A percentile compares a stretch with the other conserved stretches of the same genome.
Evolutionary conservation across 805 yeast species (phyloP).

Genomic region (Middelhovenomyces tepae): DNA sequence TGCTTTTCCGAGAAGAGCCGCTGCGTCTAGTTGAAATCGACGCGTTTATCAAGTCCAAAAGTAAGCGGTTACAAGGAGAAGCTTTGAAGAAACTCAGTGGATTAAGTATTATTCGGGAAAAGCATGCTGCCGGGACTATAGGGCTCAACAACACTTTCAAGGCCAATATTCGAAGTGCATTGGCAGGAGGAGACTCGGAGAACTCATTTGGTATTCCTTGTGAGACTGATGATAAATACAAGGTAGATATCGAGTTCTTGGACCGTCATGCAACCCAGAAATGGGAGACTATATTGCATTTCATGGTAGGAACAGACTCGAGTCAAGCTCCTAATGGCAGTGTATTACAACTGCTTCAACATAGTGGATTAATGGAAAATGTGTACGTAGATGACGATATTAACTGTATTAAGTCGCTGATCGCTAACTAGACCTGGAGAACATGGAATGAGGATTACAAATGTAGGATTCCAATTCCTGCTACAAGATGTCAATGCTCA

Average conservation of each 20-base stretch:
- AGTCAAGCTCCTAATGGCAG: slow-evolving; percentile 66
- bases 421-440: slow-evolving; percentile 15
- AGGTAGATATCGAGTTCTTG: slow-evolving; percentile 55
- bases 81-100: slow-evolving; percentile 70
- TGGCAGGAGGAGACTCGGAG: slow-evolving; percentile 66
- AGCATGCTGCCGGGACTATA: slow-evolving; percentile 35
- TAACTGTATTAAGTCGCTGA: too few relatives aligned
- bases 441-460: slow-evolving; percentile 64
- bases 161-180: slow-evolving; percentile 65
- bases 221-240: slow-evolving; percentile 44
- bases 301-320: slow-evolving; percentile 87
- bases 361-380: slow-evolving; percentile 84
- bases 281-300: slow-evolving; percentile 94
- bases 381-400: slow-evolving; percentile 17
- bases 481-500: slow-evolving; percentile 90
- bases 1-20: slow-evolving; percentile 74
- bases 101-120: slow-evolving; percentile 64
- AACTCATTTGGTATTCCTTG: slow-evolving; percentile 72
- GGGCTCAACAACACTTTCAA: slow-evolving; percentile 61
- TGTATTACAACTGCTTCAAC: slow-evolving; percentile 64
- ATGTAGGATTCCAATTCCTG: slow-evolving; percentile 87
- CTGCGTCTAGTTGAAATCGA: slow-evolving; percentile 60
- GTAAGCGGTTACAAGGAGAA: slow-evolving; percentile 51
- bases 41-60: slow-evolving; percentile 60
- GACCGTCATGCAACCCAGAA: slow-evolving; percentile 74